These are phyloP conservation scores for Cydonia oblonga DNA, from an alignment of 331 rosid species.

Conservation along the genomic window DNA sequence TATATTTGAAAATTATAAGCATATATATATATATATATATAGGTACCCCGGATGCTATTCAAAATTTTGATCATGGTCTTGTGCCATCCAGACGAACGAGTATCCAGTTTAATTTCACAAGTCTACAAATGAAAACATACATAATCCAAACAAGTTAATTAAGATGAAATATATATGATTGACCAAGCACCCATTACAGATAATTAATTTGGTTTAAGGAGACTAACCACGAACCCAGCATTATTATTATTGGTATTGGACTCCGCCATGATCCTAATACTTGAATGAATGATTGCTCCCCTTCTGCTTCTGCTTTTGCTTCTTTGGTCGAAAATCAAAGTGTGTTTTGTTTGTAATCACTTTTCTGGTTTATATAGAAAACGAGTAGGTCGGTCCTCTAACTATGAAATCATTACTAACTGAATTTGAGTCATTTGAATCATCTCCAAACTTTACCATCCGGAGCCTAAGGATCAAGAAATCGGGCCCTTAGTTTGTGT, in stretches of 20 bases:
- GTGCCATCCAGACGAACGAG: slow-evolving; percentile 11
- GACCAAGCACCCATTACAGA: too few species aligned
- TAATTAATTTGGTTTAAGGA: background rate
- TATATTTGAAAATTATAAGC: background rate
- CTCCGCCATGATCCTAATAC: background rate
- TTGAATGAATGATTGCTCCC: too few species aligned
- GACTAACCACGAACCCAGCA: background rate
- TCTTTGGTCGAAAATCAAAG: background rate
- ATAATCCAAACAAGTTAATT: background rate
- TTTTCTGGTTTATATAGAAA: background rate
- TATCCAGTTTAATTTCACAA: slow-evolving; percentile 4
- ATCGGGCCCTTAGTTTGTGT: too few species aligned
- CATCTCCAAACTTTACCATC: too few species aligned
- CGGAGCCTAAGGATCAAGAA: too few species aligned
- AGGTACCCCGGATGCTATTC: background rate
- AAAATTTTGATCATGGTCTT: slow-evolving; percentile 8
- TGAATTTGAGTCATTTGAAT: too few species aligned
- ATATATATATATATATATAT: background rate
- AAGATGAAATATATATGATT: too few species aligned
- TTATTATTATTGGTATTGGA: background rate
- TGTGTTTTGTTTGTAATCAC: background rate
- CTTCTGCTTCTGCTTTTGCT: too few species aligned
- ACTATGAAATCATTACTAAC: too few species aligned
- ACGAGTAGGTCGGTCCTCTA: background rate
- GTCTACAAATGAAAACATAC: background rate